These are phyloP conservation scores for Calonectria hawksworthii DNA, from an alignment of 2,329 filamentous ascomycete species.

Conservation along the genomic window DNA sequence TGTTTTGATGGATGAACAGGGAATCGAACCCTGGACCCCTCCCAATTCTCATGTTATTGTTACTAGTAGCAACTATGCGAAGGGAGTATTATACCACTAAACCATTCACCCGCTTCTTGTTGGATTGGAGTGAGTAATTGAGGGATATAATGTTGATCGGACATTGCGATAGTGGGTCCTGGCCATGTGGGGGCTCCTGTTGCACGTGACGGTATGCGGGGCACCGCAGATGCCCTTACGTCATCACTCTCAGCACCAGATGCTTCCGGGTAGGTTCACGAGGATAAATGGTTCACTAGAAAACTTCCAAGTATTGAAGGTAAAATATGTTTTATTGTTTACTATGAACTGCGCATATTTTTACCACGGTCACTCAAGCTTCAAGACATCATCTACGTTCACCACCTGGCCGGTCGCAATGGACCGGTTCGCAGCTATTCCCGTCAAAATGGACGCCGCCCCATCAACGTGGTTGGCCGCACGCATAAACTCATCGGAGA, in stretches of 20 bases:
- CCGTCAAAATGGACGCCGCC: conserved; percentile 70
- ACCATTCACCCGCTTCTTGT: too few species aligned
- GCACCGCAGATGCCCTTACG: too few species aligned
- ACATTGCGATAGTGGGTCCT: too few species aligned
- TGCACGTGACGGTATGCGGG: too few species aligned
- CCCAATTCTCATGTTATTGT: too few species aligned
- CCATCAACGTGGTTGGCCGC: conserved; percentile 72
- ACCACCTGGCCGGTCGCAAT: conserved; percentile 70
- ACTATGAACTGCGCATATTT: not conserved
- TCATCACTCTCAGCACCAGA: not conserved
- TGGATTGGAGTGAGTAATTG: too few species aligned
- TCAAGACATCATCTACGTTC: conserved; percentile 65
- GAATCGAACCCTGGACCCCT: too few species aligned
- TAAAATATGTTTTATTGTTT: not conserved
- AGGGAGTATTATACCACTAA: too few species aligned
- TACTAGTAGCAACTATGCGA: too few species aligned
- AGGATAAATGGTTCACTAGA: not conserved
- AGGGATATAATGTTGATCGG: too few species aligned
- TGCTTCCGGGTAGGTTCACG: not conserved
- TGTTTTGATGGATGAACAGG: too few species aligned
- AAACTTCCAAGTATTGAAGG: not conserved
- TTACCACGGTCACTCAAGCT: not conserved
- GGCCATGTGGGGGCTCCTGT: too few species aligned
- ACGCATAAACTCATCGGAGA: conserved; percentile 63
- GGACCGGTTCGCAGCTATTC: conserved; percentile 71